A percentile compares a stretch with the other conserved stretches of the same genome.
These are phyloP conservation scores for Panus rudis DNA, from an alignment of 768 basidiomycete species.

Conservation along the genomic window DNA sequence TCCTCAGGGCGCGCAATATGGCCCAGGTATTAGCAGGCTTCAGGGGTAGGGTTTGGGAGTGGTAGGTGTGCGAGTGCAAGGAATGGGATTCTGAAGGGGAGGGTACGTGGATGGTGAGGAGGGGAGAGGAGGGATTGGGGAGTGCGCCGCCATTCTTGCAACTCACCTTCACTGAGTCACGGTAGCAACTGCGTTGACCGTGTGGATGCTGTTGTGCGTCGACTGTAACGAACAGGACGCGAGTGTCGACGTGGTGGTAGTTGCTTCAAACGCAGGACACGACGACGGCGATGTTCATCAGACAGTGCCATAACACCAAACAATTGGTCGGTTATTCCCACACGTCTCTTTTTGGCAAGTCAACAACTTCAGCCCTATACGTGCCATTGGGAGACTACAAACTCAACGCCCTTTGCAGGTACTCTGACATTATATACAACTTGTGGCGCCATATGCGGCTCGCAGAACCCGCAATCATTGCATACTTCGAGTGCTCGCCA, in stretches of 20 bases:
- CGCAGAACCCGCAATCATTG: too few relatives aligned
- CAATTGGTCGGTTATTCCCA: too few relatives aligned
- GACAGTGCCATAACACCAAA: too few relatives aligned
- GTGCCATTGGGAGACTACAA: too few relatives aligned
- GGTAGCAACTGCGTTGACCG: too few relatives aligned
- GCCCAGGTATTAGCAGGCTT: slow-evolving; percentile 23
- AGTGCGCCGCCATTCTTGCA: slow-evolving; percentile 10
- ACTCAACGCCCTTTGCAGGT: too few relatives aligned
- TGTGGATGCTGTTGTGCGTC: too few relatives aligned
- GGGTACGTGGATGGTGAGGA: slow-evolving; percentile 24
- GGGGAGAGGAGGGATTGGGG: slow-evolving; percentile 13
- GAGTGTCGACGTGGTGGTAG: not conserved
- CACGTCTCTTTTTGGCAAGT: too few relatives aligned
- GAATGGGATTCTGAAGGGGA: slow-evolving; percentile 15
- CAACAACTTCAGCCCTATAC: too few relatives aligned
- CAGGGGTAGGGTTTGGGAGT: slow-evolving; percentile 13
- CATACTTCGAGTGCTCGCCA: too few relatives aligned
- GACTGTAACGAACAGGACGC: not conserved
- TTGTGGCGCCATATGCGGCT: too few relatives aligned
- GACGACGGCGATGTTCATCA: not conserved
- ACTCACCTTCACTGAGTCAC: slow-evolving; percentile 13
- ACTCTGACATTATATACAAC: too few relatives aligned
- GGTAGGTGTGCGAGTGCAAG: slow-evolving; percentile 14
- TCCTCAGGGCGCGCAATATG: slow-evolving; percentile 18
- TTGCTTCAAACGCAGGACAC: not conserved